Conservation (phyloP, 2,329 filamentous ascomycete species). For the Microcera coccophila region DNA sequence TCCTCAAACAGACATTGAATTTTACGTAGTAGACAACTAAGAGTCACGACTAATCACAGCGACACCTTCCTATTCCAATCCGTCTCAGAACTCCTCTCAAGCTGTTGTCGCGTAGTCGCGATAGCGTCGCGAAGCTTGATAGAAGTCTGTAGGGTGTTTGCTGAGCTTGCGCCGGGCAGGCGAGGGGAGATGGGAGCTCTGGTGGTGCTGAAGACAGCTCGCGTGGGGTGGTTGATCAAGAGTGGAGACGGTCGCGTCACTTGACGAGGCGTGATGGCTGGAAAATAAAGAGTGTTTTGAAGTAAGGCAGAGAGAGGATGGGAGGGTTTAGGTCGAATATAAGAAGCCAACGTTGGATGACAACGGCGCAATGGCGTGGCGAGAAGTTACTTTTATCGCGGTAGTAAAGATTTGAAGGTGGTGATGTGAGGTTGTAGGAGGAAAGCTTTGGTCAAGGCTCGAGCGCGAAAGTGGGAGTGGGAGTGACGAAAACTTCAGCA, state of each 20-base stretch:
- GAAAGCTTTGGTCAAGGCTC: neutral
- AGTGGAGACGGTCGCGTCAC: neutral
- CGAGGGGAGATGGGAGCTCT: conserved; percentile 6
- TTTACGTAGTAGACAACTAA: conserved; percentile 34
- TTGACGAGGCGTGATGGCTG: neutral
- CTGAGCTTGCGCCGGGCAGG: conserved; percentile 4
- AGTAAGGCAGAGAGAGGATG: neutral
- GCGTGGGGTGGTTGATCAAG: conserved; percentile 4
- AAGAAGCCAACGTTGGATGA: no score
- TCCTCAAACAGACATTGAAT: conserved; percentile 28
- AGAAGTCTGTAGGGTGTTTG: conserved; percentile 1
- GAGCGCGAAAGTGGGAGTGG: neutral
- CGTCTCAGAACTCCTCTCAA: conserved; percentile 20
- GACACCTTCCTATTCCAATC: conserved; percentile 22
- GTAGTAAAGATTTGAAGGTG: neutral
- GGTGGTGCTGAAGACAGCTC: conserved; percentile 7
- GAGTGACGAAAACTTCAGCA: neutral
- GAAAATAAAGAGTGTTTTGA: neutral
- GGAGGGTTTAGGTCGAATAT: neutral
- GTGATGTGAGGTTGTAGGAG: neutral
- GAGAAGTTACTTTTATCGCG: no score
- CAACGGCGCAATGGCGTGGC: no score
- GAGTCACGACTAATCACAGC: conserved; percentile 34
- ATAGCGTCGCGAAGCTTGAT: conserved; percentile 7
- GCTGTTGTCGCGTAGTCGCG: conserved; percentile 9